Conservation (phyloP, 2,329 filamentous ascomycete species). For the Penicillium crustosum region DNA sequence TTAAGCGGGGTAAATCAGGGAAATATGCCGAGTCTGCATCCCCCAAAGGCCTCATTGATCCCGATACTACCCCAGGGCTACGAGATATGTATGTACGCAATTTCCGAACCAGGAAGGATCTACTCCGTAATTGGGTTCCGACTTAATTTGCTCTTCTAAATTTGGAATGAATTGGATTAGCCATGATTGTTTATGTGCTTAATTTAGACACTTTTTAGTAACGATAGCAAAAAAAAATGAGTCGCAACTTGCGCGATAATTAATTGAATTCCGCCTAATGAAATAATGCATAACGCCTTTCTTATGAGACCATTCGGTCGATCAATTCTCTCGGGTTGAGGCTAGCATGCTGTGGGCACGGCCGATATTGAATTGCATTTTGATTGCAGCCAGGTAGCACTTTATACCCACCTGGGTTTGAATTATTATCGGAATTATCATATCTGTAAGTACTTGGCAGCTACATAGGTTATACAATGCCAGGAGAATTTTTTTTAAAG, state of each 20-base stretch:
- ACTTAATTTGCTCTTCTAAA: not conserved
- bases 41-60: not conserved
- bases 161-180: not conserved
- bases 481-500: not conserved
- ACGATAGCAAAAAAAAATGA: not conserved
- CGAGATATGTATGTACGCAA: not conserved
- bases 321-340: not conserved
- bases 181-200: not conserved
- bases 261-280: not conserved
- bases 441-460: not conserved
- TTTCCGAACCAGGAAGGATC: not conserved
- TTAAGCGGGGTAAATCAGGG: constrained; percentile 2
- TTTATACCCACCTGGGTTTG: not conserved
- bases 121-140: not conserved
- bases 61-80: not conserved
- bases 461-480: not conserved
- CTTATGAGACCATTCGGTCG: not conserved
- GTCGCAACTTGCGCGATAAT: not conserved
- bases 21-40: not conserved
- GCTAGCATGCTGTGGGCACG: not conserved
- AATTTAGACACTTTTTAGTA: not conserved
- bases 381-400: not conserved
- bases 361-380: not conserved
- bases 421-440: not conserved
- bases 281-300: not conserved